Evolutionary conservation across 2,329 filamentous ascomycete species (phyloP).

Genomic region (Neocucurbitaria cava): DNA sequence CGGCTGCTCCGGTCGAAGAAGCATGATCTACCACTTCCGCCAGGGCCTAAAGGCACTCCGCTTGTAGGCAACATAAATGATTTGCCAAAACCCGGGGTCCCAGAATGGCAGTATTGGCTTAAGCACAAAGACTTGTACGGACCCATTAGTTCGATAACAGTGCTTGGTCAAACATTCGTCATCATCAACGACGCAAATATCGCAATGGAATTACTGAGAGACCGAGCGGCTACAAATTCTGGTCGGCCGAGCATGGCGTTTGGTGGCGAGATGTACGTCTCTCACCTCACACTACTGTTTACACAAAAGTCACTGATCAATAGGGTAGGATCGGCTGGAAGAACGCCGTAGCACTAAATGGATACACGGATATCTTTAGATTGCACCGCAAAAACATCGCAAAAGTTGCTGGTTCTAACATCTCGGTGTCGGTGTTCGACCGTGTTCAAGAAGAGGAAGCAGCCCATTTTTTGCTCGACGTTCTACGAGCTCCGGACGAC

Average conservation of each 20-base stretch:
- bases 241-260: constrained; percentile 33
- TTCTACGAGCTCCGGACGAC: constrained; percentile 27
- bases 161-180: constrained; percentile 37
- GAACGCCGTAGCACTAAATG: constrained; percentile 26
- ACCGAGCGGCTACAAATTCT: constrained; percentile 28
- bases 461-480: constrained; percentile 35
- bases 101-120: constrained; percentile 54
- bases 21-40: constrained; percentile 48
- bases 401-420: constrained; percentile 31
- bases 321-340: constrained; percentile 35
- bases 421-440: constrained; percentile 31
- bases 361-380: constrained; percentile 30
- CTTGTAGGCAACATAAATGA: constrained; percentile 60
- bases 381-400: constrained; percentile 35
- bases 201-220: constrained; percentile 32
- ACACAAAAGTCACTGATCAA: neutral
- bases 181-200: constrained; percentile 39
- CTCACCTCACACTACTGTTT: neutral
- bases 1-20: neutral
- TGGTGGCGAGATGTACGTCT: constrained; percentile 31
- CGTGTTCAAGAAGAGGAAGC: constrained; percentile 38
- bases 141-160: constrained; percentile 39
- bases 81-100: constrained; percentile 50
- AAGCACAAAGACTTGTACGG: constrained; percentile 50
- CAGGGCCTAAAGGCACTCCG: constrained; percentile 58